Conservation (phyloP, 164 flowering plant genomes). For the Litsea cubeba region DNA sequence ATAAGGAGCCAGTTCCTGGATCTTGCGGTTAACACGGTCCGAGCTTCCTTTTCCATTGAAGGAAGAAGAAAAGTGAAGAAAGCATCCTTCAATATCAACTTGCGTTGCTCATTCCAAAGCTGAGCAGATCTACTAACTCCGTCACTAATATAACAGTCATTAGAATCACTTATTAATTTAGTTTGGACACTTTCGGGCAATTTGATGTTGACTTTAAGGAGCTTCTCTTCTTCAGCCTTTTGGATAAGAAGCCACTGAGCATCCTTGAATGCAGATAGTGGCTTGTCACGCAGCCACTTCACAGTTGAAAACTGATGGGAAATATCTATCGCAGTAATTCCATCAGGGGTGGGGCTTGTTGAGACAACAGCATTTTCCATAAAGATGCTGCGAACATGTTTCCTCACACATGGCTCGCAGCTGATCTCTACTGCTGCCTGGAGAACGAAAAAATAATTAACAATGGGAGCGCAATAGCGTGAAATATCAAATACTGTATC, state of each 20-base stretch:
- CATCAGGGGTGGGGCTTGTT: conserved; percentile 77
- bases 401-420: conserved; percentile 83
- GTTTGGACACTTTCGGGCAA: conserved; percentile 43
- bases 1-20: conserved; percentile 67
- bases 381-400: conserved; percentile 66
- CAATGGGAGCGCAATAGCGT: not conserved
- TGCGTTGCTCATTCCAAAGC: conserved; percentile 91
- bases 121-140: conserved; percentile 88
- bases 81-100: conserved; percentile 72
- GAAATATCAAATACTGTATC: not conserved
- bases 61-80: conserved; percentile 59
- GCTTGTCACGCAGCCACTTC: conserved; percentile 84
- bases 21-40: conserved; percentile 60
- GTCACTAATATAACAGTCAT: conserved; percentile 67
- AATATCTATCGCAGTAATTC: conserved; percentile 65
- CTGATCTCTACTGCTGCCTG: conserved; percentile 69
- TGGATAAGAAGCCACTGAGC: conserved; percentile 95
- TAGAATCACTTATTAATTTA: conserved; percentile 47
- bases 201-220: conserved; percentile 67
- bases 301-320: conserved; percentile 83
- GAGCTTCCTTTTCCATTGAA: conserved; percentile 92
- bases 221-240: conserved; percentile 96
- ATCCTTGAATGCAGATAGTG: conserved; percentile 67
- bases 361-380: conserved; percentile 75
- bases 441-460: not conserved